phyloP scores from a whole-genome alignment of 768 basidiomycete species.

The Psilocybe subaeruginosa region DNA sequence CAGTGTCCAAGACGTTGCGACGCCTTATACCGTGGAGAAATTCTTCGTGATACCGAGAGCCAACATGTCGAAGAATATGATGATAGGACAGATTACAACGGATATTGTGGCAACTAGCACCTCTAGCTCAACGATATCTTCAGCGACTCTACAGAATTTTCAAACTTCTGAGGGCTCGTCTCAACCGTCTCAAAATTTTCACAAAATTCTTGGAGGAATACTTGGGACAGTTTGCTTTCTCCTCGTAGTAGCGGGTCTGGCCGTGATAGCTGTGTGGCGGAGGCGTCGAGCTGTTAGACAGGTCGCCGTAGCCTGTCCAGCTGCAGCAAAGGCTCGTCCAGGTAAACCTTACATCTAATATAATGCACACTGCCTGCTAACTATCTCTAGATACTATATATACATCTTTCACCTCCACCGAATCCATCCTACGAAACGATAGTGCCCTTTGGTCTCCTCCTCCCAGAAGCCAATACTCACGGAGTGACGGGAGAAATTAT shows the following conservation, averaged over 20 bases:
- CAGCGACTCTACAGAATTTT: not conserved
- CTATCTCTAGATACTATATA: slow-evolving; percentile 31
- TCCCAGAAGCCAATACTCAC: slow-evolving; percentile 20
- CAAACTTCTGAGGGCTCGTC: not conserved
- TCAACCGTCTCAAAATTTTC: slow-evolving; percentile 1
- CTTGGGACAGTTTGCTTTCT: slow-evolving; percentile 28
- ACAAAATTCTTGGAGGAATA: slow-evolving; percentile 26
- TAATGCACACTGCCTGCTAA: not conserved
- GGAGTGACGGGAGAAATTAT: slow-evolving; percentile 28
- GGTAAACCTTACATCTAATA: slow-evolving; percentile 17
- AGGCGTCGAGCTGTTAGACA: not conserved
- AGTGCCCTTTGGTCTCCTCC: slow-evolving; percentile 29
- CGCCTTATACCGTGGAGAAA: slow-evolving; percentile 43
- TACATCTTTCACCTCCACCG: slow-evolving; percentile 37
- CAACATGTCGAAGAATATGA: slow-evolving; percentile 15
- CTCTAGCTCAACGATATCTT: not conserved
- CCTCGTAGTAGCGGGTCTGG: slow-evolving; percentile 11
- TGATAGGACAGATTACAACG: slow-evolving; percentile 6
- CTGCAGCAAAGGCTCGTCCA: slow-evolving; percentile 19
- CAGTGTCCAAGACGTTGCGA: slow-evolving; percentile 34
- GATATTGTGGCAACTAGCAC: not conserved
- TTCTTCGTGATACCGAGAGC: slow-evolving; percentile 38
- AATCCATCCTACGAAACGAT: slow-evolving; percentile 35
- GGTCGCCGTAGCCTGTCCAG: slow-evolving; percentile 4
- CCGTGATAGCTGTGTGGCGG: slow-evolving; percentile 16